A percentile compares a stretch with the other conserved stretches of the same genome.
These are phyloP conservation scores for Tylopilus plumbeoviolaceoides DNA, from an alignment of 768 basidiomycete species.

Conservation along the genomic window DNA sequence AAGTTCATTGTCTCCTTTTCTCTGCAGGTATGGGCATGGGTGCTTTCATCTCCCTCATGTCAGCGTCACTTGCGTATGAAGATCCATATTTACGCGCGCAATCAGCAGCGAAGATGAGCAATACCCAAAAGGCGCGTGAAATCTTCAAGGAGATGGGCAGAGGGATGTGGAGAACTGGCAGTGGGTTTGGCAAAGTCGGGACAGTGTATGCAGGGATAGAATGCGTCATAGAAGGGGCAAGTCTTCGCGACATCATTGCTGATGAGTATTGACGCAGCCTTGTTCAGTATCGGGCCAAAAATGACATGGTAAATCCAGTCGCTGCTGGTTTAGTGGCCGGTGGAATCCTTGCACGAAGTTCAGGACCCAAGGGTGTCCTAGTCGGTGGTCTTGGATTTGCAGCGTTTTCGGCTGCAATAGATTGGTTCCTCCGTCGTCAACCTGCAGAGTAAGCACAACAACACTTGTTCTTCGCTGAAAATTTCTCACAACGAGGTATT, in stretches of 20 bases:
- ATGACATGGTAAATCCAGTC: conserved; percentile 90
- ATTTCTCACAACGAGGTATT: conserved; percentile 5
- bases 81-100: conserved; percentile 78
- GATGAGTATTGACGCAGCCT: background rate
- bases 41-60: conserved; percentile 96
- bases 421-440: conserved; percentile 74
- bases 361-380: conserved; percentile 83
- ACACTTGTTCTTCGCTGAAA: conserved; percentile 1
- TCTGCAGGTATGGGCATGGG: conserved; percentile 81
- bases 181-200: conserved; percentile 92
- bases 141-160: conserved; percentile 93
- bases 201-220: conserved; percentile 93
- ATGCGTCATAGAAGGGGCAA: conserved; percentile 89
- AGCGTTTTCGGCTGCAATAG: conserved; percentile 89
- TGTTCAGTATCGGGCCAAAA: conserved; percentile 86
- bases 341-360: conserved; percentile 80
- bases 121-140: conserved; percentile 74
- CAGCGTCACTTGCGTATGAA: conserved; percentile 90
- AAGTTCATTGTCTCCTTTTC: background rate
- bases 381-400: conserved; percentile 90
- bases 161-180: conserved; percentile 87
- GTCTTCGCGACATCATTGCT: conserved; percentile 30
- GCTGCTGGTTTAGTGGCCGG: conserved; percentile 87
- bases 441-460: conserved; percentile 60
- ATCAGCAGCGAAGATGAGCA: conserved; percentile 51